Conservation (phyloP, 176 grass and related monocot species). For the Poa annua region DNA sequence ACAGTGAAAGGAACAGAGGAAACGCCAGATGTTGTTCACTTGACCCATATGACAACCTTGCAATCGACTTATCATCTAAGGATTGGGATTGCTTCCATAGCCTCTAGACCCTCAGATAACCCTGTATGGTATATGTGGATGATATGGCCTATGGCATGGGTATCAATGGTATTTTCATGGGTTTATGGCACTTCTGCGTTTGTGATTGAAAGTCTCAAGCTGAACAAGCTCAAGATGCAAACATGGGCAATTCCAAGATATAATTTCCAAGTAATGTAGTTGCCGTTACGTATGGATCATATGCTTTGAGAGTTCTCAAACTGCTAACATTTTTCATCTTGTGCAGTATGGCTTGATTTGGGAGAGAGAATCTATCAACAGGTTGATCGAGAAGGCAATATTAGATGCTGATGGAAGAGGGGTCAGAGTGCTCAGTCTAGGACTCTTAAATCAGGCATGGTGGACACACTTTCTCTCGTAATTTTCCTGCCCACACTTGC, state of each 20-base stretch:
- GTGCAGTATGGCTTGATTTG: constrained; percentile 69
- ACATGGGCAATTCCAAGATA: constrained; percentile 91
- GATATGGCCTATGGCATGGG: constrained; percentile 61
- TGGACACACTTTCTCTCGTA: neutral
- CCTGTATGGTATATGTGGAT: constrained; percentile 59
- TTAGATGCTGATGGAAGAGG: constrained; percentile 71
- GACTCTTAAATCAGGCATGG: constrained; percentile 83
- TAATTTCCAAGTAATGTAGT: constrained; percentile 69
- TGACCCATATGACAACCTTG: constrained; percentile 82
- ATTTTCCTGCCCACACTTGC: neutral
- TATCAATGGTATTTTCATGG: constrained; percentile 71
- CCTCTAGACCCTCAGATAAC: constrained; percentile 65
- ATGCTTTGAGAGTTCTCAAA: constrained; percentile 19
- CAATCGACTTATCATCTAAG: constrained; percentile 69
- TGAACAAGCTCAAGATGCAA: constrained; percentile 79
- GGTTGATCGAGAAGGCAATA: constrained; percentile 86
- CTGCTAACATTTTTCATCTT: constrained; percentile 41
- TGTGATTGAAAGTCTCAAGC: constrained; percentile 66
- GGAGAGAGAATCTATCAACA: constrained; percentile 79
- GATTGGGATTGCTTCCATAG: constrained; percentile 80
- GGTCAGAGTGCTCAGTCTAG: constrained; percentile 81
- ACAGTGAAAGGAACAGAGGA: constrained; percentile 71
- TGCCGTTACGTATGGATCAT: neutral
- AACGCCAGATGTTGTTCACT: constrained; percentile 67
- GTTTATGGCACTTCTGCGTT: constrained; percentile 74